These are phyloP conservation scores for Haematococcus lacustris DNA, from an alignment of 139 green algal genomes.

Conservation along the genomic window DNA sequence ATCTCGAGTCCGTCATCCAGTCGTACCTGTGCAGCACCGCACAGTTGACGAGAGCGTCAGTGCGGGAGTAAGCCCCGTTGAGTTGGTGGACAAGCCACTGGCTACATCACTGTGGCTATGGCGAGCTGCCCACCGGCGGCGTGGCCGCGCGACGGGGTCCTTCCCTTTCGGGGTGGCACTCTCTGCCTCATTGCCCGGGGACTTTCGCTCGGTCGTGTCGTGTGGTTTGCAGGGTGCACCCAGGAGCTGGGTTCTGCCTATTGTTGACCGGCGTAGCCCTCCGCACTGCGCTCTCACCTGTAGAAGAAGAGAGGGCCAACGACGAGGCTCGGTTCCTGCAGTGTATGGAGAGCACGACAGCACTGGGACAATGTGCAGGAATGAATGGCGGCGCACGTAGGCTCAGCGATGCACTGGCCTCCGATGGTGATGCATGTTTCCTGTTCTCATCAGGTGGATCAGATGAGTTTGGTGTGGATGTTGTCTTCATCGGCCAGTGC, in stretches of 20 bases:
- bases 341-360: no score
- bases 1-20: no score
- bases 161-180: constrained; percentile 87
- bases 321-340: no score
- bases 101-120: constrained; percentile 97
- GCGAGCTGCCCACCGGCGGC: constrained; percentile 78
- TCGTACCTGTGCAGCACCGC: no score
- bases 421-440: no score
- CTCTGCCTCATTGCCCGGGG: constrained; percentile 91
- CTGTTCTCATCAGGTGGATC: no score
- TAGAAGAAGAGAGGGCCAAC: no score
- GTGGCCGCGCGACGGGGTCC: constrained; percentile 55
- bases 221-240: constrained; percentile 28
- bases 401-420: no score
- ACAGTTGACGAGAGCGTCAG: constrained; percentile 84
- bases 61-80: constrained; percentile 97
- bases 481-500: no score
- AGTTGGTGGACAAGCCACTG: constrained; percentile 82
- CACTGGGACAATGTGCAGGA: no score
- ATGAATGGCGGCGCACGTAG: no score
- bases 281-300: constrained; percentile 59
- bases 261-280: constrained; percentile 68
- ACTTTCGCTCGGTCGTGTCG: constrained; percentile 90
- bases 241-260: constrained; percentile 10
- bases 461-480: no score